A percentile compares a stretch with the other conserved stretches of the same genome.
phyloP scores from a whole-genome alignment of 495 filamentous ascomycete genomes.

The Hypoxylon cercidicola region DNA sequence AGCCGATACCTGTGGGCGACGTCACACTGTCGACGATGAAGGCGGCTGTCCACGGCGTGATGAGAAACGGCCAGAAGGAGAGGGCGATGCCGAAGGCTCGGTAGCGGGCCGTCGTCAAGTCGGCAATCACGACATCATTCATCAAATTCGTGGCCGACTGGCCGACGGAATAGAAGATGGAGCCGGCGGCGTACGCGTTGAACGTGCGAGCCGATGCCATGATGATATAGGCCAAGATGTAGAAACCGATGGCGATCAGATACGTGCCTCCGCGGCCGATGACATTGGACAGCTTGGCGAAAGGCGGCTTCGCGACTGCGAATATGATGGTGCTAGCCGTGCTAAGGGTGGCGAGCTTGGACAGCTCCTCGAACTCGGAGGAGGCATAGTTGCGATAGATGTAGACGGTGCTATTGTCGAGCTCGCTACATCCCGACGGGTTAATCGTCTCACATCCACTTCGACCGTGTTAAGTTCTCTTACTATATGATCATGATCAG shows the following conservation, averaged over 20 bases:
- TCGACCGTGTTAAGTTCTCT: constrained; percentile 20
- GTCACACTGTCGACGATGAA: constrained; percentile 59
- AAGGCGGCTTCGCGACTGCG: constrained; percentile 58
- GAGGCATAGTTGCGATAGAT: constrained; percentile 60
- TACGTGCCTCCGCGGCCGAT: constrained; percentile 59
- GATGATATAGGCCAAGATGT: constrained; percentile 58
- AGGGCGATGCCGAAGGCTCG: constrained; percentile 58
- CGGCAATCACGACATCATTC: constrained; percentile 59
- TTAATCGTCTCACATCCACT: constrained; percentile 9
- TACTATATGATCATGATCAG: constrained; percentile 62
- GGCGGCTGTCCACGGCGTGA: constrained; percentile 58
- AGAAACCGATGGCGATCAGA: constrained; percentile 55
- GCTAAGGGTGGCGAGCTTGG: constrained; percentile 54
- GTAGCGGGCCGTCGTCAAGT: constrained; percentile 59
- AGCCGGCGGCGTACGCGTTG: constrained; percentile 57
- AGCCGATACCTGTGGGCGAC: constrained; percentile 53
- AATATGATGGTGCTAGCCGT: constrained; percentile 59
- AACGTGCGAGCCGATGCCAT: constrained; percentile 57
- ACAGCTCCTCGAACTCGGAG: constrained; percentile 56
- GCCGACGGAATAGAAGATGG: constrained; percentile 58
- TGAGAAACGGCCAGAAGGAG: constrained; percentile 58
- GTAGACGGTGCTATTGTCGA: constrained; percentile 60
- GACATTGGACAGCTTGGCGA: constrained; percentile 61
- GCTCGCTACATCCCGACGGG: constrained; percentile 42
- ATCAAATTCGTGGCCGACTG: constrained; percentile 59